Evolutionary conservation across 495 filamentous ascomycete species (phyloP), one percentile per base, ranked within the genome.

Genomic region (Thermothielavioides terrestris): DNA sequence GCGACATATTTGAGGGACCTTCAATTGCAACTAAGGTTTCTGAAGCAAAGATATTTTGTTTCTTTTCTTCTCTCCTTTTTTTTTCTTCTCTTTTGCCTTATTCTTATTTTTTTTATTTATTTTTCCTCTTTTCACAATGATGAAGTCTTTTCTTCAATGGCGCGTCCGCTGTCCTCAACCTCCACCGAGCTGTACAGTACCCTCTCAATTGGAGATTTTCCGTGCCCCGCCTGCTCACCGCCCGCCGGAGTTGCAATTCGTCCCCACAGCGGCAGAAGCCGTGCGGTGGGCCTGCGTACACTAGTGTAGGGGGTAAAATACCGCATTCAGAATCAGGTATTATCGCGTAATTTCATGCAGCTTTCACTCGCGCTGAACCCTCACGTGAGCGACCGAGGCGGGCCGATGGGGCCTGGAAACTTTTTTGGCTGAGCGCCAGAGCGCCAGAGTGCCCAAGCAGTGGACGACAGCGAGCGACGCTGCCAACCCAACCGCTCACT

Each of bases 311-410:
- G 11, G 27, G 11, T 11, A 30, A 30, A 30, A 30, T 30, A 30
- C 27, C 27, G 11, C 27, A 6, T 30, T 6, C 11, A 9, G 31
- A 12, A 4, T 3, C n/a, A 3, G 10, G 4, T 34, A 14, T 12
- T 14, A 14, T 12, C 31, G 11, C n/a, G 27, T 17, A 18, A 17
- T 36, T 45, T 18, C 38, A 14, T 12, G 12, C 20, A 40, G 21
- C 25, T 7, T 11, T n/a, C 14, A n/a, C n/a, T n/a, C n/a, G n/a
- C n/a, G n/a, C n/a, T n/a, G 5, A 15, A 23, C 11, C 41, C 55
- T 61, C 59, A 61, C 59, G 59, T 61, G 59, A 61, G 53, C 15
- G 1, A n/a, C 17, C 42, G 27, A 50, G 42, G 46, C 46, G 52
- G 31, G 38, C 23, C 38, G 35, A 46, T 39, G 47, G 39, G 21